Conservation (phyloP, 805 yeast species). For the Kuraishia ogatae region DNA sequence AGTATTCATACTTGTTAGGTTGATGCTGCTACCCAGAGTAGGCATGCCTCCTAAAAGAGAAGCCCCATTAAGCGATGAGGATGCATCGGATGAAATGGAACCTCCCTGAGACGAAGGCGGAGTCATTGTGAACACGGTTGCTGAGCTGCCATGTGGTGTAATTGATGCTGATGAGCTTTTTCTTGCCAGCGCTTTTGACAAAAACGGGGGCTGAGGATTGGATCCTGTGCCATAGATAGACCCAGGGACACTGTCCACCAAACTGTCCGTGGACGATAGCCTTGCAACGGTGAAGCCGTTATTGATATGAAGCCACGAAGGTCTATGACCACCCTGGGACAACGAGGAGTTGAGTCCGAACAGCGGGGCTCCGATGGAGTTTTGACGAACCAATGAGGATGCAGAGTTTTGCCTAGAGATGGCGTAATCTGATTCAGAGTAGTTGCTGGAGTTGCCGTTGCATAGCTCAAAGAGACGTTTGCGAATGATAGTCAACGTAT, state of each 20-base stretch:
- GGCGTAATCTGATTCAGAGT: constrained; percentile 9
- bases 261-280: constrained; percentile 23
- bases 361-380: constrained; percentile 3
- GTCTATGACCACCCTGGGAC: constrained; percentile 12
- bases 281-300: constrained; percentile 20
- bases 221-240: not conserved
- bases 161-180: not conserved
- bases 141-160: not conserved
- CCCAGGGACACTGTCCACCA: constrained; percentile 16
- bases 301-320: constrained; percentile 26
- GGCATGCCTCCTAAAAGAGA: not conserved
- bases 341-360: constrained; percentile 5
- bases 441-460: constrained; percentile 6
- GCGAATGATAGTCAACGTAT: constrained; percentile 21
- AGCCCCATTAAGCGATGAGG: not conserved
- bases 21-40: not conserved
- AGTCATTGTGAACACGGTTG: not conserved
- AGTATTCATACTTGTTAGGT: not conserved
- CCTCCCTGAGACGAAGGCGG: constrained; percentile 2
- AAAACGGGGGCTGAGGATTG: not conserved
- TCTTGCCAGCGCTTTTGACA: not conserved
- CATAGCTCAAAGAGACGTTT: constrained; percentile 23
- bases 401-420: constrained; percentile 19
- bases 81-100: not conserved
- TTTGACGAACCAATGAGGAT: constrained; percentile 8